Evolutionary conservation across 495 filamentous ascomycete species (phyloP), one percentile per base, ranked within the genome.

Genomic region (Penicillium chermesinum): DNA sequence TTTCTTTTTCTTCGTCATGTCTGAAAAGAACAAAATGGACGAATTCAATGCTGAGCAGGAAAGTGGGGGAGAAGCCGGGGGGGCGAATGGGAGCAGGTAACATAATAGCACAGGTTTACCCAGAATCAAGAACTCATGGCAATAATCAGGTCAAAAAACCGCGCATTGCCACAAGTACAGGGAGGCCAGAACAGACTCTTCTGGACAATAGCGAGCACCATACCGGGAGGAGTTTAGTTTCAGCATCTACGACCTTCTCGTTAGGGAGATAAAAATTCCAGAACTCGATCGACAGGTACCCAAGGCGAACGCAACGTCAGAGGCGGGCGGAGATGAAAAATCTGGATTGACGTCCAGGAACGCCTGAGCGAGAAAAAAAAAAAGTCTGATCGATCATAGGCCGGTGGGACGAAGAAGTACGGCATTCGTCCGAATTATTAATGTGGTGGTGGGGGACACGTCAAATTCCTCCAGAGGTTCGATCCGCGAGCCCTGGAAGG

Each of bases 221-320:
- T 30, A 30, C 25, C 25, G 25, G 25, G 25, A 30, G 25, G 4
- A 30, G 25, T 30, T 30, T 30, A 30, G 25, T 19, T 17, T 13
- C 15, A 41, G 8, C 13, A 7, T 41, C 27, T 10, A 12, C 19
- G 6, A 15, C n/a, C 13, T 16, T 16, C 7, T 44, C 14, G n/a
- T 8, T 20, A 7, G 14, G 17, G 38, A 7, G 7, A 25, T 8
- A 38, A 34, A 13, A 22, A 52, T 27, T 57, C 57, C 49, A 57
- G 58, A 52, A 50, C 57, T 18, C 13, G 57, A 52, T 57, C 53
- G 50, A 48, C 57, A 60, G 53, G 53, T 56, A 49, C 46, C 49
- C 44, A 42, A 57, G 37, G 36, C 19, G 12, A 38, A 37, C n/a
- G 48, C 50, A 21, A 61, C 58, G 58, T 61, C 57, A 65, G 54